A percentile compares a stretch with the other conserved stretches of the same genome.
These are phyloP conservation scores for Chlamydomonas reinhardtii DNA, from an alignment of 163 green algal genomes.

Conservation along the genomic window DNA sequence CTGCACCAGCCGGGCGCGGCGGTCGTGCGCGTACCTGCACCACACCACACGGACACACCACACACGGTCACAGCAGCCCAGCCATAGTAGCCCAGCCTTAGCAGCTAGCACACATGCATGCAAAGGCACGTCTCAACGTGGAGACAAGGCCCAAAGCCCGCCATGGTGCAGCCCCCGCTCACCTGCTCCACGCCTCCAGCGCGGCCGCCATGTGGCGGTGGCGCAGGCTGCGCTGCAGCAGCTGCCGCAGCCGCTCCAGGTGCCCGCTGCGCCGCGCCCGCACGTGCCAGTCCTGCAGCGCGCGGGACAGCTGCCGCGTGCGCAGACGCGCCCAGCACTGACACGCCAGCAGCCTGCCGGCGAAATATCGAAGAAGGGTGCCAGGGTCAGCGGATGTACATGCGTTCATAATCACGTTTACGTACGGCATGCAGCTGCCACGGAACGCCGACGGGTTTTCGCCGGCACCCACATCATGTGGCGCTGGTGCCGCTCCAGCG, in stretches of 20 bases:
- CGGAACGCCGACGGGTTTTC: too few species aligned
- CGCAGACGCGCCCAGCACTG: constrained; percentile 12
- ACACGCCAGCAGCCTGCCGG: constrained; percentile 13
- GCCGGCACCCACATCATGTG: constrained; percentile 34
- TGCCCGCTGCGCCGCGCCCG: neutral
- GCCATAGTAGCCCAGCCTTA: neutral
- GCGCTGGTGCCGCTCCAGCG: neutral
- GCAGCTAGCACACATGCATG: too few species aligned
- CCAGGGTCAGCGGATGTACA: too few species aligned
- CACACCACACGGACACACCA: too few species aligned
- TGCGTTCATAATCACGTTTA: too few species aligned
- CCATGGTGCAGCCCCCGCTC: neutral
- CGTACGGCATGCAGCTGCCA: too few species aligned
- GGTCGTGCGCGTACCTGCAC: neutral
- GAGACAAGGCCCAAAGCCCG: too few species aligned
- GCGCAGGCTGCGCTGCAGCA: neutral
- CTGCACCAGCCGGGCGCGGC: neutral
- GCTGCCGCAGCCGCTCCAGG: neutral
- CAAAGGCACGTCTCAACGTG: too few species aligned
- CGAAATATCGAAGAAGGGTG: too few species aligned
- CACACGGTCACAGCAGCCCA: too few species aligned
- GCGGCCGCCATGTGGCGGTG: neutral
- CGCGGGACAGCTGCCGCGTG: neutral
- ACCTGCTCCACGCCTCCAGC: constrained; percentile 9
- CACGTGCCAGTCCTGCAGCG: constrained; percentile 5